These are phyloP conservation scores for Dunaliella salina DNA, from an alignment of 163 green algal genomes.

Conservation along the genomic window DNA sequence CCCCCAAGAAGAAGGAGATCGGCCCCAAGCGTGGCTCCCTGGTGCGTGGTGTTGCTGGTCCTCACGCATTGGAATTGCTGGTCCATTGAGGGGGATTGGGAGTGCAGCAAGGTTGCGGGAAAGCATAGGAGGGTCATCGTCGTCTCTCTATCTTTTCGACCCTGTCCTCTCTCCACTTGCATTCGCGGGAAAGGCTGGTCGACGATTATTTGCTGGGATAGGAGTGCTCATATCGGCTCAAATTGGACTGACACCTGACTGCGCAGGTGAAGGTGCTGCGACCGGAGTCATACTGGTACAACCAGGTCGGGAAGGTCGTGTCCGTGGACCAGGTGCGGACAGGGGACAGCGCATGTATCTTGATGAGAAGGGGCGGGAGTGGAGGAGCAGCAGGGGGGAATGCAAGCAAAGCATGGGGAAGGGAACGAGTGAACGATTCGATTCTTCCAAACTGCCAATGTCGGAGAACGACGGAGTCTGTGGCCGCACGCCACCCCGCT, in stretches of 20 bases:
- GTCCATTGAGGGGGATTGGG: no score
- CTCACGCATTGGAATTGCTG: no score
- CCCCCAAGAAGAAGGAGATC: constrained; percentile 64
- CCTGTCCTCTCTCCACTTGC: no score
- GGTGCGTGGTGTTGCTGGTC: constrained; percentile 41
- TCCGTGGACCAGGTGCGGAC: constrained; percentile 87
- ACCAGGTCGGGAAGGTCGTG: constrained; percentile 95
- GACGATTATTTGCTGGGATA: no score
- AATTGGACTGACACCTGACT: not conserved
- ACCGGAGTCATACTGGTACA: constrained; percentile 95
- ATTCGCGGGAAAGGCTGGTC: no score
- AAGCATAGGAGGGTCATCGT: not conserved
- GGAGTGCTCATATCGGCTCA: no score
- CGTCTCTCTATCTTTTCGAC: no score
- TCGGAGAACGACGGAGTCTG: not conserved
- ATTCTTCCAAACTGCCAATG: not conserved
- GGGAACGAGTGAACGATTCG: not conserved
- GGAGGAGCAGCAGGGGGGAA: not conserved
- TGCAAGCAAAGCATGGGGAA: not conserved
- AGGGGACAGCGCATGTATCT: not conserved
- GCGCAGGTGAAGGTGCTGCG: constrained; percentile 34
- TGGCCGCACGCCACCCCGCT: no score
- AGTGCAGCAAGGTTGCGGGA: not conserved
- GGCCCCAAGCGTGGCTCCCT: constrained; percentile 75
- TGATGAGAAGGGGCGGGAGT: no score